These are phyloP conservation scores for Mycosarcoma mackinlayi DNA, from an alignment of 1,284 basidiomycete species.

Conservation along the genomic window DNA sequence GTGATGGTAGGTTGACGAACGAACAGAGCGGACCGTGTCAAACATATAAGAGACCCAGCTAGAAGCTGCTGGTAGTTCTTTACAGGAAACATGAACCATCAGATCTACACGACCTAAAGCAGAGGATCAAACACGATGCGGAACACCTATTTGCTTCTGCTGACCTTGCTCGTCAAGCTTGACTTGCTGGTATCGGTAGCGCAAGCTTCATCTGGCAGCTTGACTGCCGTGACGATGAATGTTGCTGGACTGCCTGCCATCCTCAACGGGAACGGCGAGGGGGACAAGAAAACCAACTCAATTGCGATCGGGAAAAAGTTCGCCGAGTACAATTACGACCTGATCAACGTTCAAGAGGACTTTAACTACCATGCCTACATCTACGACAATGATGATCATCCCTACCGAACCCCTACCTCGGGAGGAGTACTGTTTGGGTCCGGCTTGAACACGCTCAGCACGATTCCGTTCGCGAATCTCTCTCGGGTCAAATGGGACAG, in stretches of 20 bases:
- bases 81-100: no score
- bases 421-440: slow-evolving; percentile 26
- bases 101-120: neutral
- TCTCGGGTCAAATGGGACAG: slow-evolving; percentile 20
- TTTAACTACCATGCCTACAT: slow-evolving; percentile 34
- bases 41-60: neutral
- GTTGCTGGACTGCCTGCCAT: slow-evolving; percentile 25
- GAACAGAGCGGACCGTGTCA: no score
- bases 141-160: neutral
- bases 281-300: slow-evolving; percentile 23
- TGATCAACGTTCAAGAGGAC: slow-evolving; percentile 34
- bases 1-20: no score
- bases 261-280: slow-evolving; percentile 22
- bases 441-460: slow-evolving; percentile 28
- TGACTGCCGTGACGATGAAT: slow-evolving; percentile 26
- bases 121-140: neutral
- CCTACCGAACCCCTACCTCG: slow-evolving; percentile 24
- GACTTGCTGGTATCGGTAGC: slow-evolving; percentile 8
- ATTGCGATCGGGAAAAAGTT: slow-evolving; percentile 20
- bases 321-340: slow-evolving; percentile 15
- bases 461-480: slow-evolving; percentile 13
- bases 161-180: slow-evolving; percentile 10
- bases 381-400: slow-evolving; percentile 24
- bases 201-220: slow-evolving; percentile 4
- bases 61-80: no score